Evolutionary conservation across 495 filamentous ascomycete genomes (phyloP), one percentile per base, ranked within the genome.

Genomic region (Aspergillus affinis): DNA sequence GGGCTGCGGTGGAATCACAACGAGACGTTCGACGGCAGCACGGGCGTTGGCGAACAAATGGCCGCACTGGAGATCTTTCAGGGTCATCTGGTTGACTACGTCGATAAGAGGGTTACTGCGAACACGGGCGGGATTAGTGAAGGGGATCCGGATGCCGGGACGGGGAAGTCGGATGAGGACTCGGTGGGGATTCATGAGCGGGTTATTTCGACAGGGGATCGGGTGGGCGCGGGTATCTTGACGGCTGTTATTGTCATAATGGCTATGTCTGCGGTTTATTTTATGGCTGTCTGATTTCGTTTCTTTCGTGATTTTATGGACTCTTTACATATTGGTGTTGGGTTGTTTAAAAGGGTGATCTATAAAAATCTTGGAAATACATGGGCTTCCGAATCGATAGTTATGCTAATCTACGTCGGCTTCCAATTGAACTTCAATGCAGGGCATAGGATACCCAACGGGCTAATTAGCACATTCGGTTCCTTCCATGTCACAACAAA

Each of bases 11-110:
- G 88, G 86, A 78, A 75, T 13, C 49, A 65, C 6, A 61, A 68
- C 26, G 53, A 55, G 0, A 71, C 65, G 1, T 84, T 72, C 49
- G 82, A 84, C 80, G 83, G 80, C 6, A 74, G 62, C 19, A 71
- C 65, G 0, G 86, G 85, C 10, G 80, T 88, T 0, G 86, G 85
- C 18, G 76, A 88, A 76, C 86, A 90, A 74, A 86, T 90, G 82
- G 81, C 80, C 62, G 88, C 86, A 12, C 66, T 91, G 32, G 80
- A 80, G 20, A 82, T 84, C 10, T 75, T 93, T 51, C 82, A 86
- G 70, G 82, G 84, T 13, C 81, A 81, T 48, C 65, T 89, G n/a
- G 74, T 80, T 7, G 46, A 60, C 5, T 55, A 64, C 10, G 72
- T 71, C 0, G 21, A 57, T 20, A 63, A 71, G 0, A 88, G 87